Conservation (phyloP, 2,329 filamentous ascomycete species). For the Apiospora rasikravindrae region DNA sequence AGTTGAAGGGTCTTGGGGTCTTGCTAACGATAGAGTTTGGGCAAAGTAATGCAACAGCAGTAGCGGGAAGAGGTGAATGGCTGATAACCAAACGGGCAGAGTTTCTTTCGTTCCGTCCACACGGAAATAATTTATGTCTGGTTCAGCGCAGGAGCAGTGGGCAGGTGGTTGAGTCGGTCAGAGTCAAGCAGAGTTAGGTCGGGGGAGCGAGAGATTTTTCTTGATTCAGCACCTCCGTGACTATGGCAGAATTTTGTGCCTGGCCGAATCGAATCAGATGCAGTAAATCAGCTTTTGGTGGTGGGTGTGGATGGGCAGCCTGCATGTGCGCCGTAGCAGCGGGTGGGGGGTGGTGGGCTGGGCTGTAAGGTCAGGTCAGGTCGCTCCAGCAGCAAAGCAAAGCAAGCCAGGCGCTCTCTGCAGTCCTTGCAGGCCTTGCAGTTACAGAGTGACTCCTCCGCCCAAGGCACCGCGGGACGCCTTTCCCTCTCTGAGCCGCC, state of each 20-base stretch:
- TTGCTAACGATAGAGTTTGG: not conserved
- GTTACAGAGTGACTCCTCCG: no score
- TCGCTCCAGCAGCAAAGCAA: no score
- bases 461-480: not conserved
- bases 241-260: constrained; percentile 10
- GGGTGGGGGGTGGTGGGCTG: not conserved
- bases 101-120: not conserved
- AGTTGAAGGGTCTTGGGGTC: constrained; percentile 11
- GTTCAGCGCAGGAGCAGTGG: not conserved
- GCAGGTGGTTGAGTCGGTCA: not conserved
- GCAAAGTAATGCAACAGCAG: constrained; percentile 6
- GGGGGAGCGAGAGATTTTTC: constrained; percentile 12
- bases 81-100: not conserved
- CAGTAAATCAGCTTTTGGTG: constrained; percentile 13
- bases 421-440: not conserved
- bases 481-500: not conserved
- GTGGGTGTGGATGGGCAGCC: not conserved
- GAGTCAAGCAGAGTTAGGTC: not conserved
- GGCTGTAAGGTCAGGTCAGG: not conserved
- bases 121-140: constrained; percentile 1
- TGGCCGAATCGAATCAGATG: constrained; percentile 5
- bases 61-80: not conserved
- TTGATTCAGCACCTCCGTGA: not conserved
- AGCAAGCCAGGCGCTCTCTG: not conserved
- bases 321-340: not conserved